A percentile compares a stretch with the other conserved stretches of the same genome.
Conservation (phyloP, 1,139 yeast genomes). For the Pichia sp. region DNA sequence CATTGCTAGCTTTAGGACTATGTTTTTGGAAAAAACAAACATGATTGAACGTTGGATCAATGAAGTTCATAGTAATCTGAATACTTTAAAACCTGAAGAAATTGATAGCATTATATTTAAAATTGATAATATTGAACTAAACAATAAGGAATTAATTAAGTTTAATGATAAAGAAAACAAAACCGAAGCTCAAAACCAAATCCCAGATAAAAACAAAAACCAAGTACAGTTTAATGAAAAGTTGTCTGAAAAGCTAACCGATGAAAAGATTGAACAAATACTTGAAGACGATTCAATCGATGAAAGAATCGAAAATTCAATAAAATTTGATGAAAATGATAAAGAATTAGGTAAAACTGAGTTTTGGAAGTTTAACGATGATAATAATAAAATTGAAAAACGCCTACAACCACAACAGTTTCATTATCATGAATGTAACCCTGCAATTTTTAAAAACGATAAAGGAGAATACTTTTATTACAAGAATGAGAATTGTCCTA, state of each 20-base stretch:
- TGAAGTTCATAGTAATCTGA: not conserved
- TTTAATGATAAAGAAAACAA: conserved; percentile 1
- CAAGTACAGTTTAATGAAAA: not conserved
- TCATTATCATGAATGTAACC: conserved; percentile 15
- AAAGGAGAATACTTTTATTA: conserved; percentile 1
- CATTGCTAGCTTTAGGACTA: not conserved
- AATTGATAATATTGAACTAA: not conserved
- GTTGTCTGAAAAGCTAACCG: not conserved
- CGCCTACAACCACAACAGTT: conserved; percentile 18
- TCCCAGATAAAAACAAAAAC: too few species aligned
- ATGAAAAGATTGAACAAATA: not conserved
- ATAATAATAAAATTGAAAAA: not conserved
- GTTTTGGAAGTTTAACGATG: conserved; percentile 9
- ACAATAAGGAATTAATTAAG: too few species aligned
- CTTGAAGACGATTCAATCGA: not conserved
- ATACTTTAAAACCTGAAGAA: not conserved
- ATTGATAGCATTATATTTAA: conserved; percentile 1
- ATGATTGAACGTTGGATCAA: conserved; percentile 1
- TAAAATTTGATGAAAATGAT: not conserved
- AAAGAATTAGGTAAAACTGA: conserved; percentile 4
- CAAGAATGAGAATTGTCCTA: conserved; percentile 14
- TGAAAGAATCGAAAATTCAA: not conserved
- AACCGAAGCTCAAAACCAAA: too few species aligned
- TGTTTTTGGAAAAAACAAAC: not conserved
- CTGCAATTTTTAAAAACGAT: not conserved